Conservation (phyloP, 768 basidiomycete genomes). For the Lentinula aciculospora region DNA sequence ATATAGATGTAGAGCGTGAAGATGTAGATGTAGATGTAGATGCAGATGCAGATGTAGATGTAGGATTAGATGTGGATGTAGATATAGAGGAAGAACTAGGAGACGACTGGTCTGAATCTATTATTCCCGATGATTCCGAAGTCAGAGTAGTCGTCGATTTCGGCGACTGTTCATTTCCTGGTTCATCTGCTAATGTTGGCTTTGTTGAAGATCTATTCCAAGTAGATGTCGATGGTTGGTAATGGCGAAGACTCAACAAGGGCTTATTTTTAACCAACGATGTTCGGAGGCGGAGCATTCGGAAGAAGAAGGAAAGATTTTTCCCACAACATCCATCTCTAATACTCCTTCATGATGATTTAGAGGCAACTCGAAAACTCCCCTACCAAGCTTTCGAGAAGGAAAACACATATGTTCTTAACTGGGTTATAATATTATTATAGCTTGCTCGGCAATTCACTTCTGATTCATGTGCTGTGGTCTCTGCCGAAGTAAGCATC, state of each 20-base stretch:
- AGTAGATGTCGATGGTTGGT: background rate
- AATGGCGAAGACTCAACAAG: background rate
- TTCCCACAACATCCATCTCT: background rate
- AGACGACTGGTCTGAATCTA: background rate
- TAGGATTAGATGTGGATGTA: background rate
- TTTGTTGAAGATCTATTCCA: background rate
- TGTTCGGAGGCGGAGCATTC: slow-evolving; percentile 3
- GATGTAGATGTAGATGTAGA: background rate
- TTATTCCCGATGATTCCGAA: background rate
- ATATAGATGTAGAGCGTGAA: background rate
- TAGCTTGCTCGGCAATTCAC: too few species aligned
- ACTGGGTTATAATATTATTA: too few species aligned
- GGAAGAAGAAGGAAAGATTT: background rate
- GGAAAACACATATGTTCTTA: too few species aligned
- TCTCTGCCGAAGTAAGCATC: too few species aligned
- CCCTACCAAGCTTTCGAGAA: too few species aligned
- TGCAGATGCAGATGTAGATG: background rate
- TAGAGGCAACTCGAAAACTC: too few species aligned
- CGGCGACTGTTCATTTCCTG: background rate
- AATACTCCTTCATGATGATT: too few species aligned
- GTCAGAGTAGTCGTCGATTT: background rate
- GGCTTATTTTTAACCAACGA: background rate
- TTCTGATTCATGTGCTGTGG: too few species aligned
- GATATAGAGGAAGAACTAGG: background rate
- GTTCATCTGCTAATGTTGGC: background rate